Evolutionary conservation across 768 basidiomycete genomes (phyloP), one percentile per base, ranked within the genome.

Genomic region (Holtermanniella nyarrowii): DNA sequence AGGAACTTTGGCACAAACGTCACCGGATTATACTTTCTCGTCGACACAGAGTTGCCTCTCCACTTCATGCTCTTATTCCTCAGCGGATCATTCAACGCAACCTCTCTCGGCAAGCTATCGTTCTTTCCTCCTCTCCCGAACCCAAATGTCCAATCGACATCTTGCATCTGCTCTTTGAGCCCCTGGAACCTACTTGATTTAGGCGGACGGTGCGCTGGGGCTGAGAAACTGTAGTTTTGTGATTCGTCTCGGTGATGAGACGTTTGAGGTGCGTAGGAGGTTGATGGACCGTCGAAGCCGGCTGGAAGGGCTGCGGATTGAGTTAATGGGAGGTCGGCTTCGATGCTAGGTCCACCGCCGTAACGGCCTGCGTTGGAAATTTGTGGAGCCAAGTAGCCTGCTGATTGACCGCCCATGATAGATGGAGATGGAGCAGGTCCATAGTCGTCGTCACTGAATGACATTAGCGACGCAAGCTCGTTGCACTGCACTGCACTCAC

Each of bases 1-100:
- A 99, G 72, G 74, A 97, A 99, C 72, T 96, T 96, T 37, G 88
- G 89, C 3, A 90, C 54, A 70, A 97, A 97, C 0, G 86, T 85
- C 14, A 76, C 77, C 27, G 83, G 52, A 64, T 90, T 96, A 73
- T 97, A 99, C 73, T 97, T 97, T 77, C 85, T 88, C 21, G 95
- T 97, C 10, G 84, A 85, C 22, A 97, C 82, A 50, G 82, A 84
- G 72, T 99, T 99, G 79, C 82, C 62, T 76, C 74, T 72, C 77
- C 91, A 47, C 81, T 84, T 43, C 70, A 73, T 71, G 83, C 84
- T 44, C 48, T 59, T 57, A 39, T 71, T 71, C 26, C 61, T 63
- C 26, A 62, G 69, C 1, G 66, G 60, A 31, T 66, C 65, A 58
- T 77, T 77, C 55, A 82, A 78, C 26, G 73, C 57, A 39, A 97